A percentile compares a stretch with the other conserved stretches of the same genome.
Conservation (phyloP, 331 rosid species). For the Erythrophleum ivorense region DNA sequence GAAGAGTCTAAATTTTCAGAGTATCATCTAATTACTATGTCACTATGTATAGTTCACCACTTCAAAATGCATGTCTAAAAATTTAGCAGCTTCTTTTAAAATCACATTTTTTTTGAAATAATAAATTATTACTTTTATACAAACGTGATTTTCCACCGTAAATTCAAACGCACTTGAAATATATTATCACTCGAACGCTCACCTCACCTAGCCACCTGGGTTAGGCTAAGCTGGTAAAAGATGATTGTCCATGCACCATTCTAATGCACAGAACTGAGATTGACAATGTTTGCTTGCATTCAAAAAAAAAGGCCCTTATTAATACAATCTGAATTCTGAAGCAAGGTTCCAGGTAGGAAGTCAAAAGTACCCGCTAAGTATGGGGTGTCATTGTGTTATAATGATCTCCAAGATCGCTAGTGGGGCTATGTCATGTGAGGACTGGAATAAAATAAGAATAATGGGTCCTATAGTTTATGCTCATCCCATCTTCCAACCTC, state of each 20-base stretch:
- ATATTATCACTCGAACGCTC: background rate
- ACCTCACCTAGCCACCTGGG: background rate
- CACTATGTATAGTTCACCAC: too few relatives aligned
- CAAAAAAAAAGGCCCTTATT: too few relatives aligned
- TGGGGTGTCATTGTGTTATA: background rate
- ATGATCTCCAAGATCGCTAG: conserved; percentile 23
- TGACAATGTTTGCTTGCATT: background rate
- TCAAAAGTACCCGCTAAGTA: background rate
- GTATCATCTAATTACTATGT: background rate
- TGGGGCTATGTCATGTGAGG: conserved; percentile 40
- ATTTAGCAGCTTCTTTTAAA: too few relatives aligned
- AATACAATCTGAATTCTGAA: background rate
- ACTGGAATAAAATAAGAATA: conserved; percentile 6
- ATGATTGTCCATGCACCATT: background rate
- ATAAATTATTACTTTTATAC: too few relatives aligned
- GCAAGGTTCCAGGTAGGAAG: conserved; percentile 7
- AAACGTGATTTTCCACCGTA: too few relatives aligned
- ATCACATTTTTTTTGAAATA: too few relatives aligned
- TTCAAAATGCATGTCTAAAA: too few relatives aligned
- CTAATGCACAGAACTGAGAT: background rate
- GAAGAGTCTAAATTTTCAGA: background rate
- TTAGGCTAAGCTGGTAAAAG: background rate
- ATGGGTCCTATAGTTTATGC: too few relatives aligned
- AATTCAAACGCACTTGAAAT: background rate
- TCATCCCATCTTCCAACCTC: conserved; percentile 38